Evolutionary conservation across 176 grass and related monocot genomes (phyloP), one percentile per base, ranked within the genome.

Genomic region (Avena insularis): DNA sequence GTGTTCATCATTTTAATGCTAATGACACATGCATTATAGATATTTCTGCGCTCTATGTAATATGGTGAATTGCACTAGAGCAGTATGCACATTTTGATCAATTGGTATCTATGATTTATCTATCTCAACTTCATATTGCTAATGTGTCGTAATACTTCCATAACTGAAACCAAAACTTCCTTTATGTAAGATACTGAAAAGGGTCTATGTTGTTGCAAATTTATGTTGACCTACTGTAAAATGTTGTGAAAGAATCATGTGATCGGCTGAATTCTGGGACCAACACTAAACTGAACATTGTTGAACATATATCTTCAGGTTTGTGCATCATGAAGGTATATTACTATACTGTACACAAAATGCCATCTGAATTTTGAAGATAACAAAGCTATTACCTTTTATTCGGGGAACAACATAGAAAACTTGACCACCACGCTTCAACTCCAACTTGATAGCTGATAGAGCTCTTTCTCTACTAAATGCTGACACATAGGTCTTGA

Each of bases 341-440:
- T 54, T 54, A 9, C 2, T 79, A 51, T 58, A 71, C 73, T 11
- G 48, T 83, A 68, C 83, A 79, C 10, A 87, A 83, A 48, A 45
- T 57, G n/a, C 25, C 58, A 84, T 86, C 12, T 61, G 13, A 66
- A 31, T 8, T 65, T 67, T 35, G 14, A 82, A 86, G 38, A 27
- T 81, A 70, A 72, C 53, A 35, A 79, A 79, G 79, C 35, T 29
- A 11, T 80, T 36, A 95, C 96, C 96, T 93, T 89, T 95, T 87
- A 98, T 98, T 48, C 96, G 93, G 62, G 96, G 96, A 83, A 95
- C 89, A 87, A 98, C 96, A 94, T 98, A 98, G 88, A 95, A 98
- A 69, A 98, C 86, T 94, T 98, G 96, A 70, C 96, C 96, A 25
- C 88, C 96, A 55, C 96, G 93, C 83, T 92, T 84, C 81, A 98